Conservation (phyloP, 768 basidiomycete genomes). For the Tulasnella sp. region DNA sequence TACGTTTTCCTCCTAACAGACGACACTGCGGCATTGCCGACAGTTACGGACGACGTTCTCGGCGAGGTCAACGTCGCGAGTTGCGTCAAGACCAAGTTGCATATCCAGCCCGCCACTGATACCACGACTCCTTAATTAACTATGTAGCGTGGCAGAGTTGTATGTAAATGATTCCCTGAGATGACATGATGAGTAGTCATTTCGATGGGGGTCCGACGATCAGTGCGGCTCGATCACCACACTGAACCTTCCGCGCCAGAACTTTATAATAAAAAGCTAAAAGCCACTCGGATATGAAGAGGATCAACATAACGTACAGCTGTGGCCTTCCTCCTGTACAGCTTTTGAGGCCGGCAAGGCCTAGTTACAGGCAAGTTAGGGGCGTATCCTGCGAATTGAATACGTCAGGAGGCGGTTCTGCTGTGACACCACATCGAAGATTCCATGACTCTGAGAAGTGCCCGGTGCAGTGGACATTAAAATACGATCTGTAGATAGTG, state of each 20-base stretch:
- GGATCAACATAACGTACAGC: background rate
- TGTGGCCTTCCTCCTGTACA: background rate
- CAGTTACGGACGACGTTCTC: background rate
- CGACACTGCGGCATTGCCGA: background rate
- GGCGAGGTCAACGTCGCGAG: background rate
- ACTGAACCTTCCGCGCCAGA: no score
- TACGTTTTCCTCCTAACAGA: background rate
- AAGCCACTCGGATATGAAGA: background rate
- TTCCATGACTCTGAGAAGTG: slow-evolving; percentile 5
- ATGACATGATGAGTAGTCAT: background rate
- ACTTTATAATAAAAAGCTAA: no score
- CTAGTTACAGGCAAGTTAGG: background rate
- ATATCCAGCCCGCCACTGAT: background rate
- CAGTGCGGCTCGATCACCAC: no score
- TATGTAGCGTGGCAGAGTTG: background rate
- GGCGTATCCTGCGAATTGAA: background rate
- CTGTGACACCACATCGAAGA: background rate
- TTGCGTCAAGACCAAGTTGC: slow-evolving; percentile 17
- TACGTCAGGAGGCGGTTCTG: background rate
- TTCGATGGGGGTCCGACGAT: no score
- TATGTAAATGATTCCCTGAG: background rate
- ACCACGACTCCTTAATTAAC: background rate
- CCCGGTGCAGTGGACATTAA: background rate
- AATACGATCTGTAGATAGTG: background rate
- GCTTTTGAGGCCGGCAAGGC: background rate